Evolutionary conservation across 805 yeast species (phyloP), one percentile per base, ranked within the genome.

Genomic region (Starmerella floris): DNA sequence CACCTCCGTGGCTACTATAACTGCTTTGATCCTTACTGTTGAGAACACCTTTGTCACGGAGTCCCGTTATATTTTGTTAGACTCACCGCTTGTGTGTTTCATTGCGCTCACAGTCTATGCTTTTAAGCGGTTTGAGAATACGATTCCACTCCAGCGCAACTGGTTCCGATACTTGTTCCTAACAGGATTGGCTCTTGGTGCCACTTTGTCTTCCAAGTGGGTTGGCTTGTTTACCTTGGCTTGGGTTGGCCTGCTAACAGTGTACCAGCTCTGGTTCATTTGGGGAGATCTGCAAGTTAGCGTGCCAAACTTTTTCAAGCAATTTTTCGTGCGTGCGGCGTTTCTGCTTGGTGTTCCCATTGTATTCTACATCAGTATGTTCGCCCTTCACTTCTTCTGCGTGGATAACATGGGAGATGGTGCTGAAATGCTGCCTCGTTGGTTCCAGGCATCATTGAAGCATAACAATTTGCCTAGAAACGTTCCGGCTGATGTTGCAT

Each of bases 11-110:
- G 69, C 83, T 1, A 54, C 68, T 4, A 60, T 69, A 38, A 79
- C 79, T 0, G 60, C 78, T 0, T 51, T 65, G 2, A 49, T 81
- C 38, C 62, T 79, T 13, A 51, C 72, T 16, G 57, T 80, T 46
- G 95, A 84, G 55, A 77, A 74, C 57, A 72, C 85, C 5, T 56
- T 77, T 39, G 67, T 77, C 19, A 72, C 79, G 2, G 76, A 76
- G 51, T 70, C 81, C 3, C 68, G 87, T 47, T 63, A 62, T 42
- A 65, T 74, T 47, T 58, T 72, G 30, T 61, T 63, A 21, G 72
- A 72, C 44, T 52, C 72, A 10, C 68, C 71, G 1, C 52, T 70
- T 37, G 51, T 72, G 27, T 61, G 68, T 40, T 55, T 63, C 42
- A 55, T 68, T 9, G 63, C 68, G 5, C 53, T 79, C 25, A 60